Conservation (phyloP, 179 eudicot genomes). For the Beta macrorhiza region DNA sequence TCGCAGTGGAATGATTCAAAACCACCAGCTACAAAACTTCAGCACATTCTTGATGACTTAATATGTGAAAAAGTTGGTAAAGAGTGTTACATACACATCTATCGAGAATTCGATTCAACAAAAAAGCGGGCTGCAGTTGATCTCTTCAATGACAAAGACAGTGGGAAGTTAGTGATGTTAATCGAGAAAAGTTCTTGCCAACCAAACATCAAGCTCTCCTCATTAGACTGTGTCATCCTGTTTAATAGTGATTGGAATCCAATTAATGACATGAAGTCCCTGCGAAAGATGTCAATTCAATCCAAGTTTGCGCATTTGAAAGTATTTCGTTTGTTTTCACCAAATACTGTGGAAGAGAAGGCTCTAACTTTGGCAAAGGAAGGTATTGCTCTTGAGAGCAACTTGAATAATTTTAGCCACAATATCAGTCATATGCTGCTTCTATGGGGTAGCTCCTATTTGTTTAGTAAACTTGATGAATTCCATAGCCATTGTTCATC, state of each 20-base stretch:
- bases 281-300: conserved; percentile 50
- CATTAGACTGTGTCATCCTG: conserved; percentile 57
- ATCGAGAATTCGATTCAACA: conserved; percentile 23
- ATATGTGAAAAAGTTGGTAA: conserved; percentile 52
- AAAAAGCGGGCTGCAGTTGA: conserved; percentile 44
- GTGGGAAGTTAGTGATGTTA: conserved; percentile 48
- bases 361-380: conserved; percentile 50
- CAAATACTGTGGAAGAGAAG: conserved; percentile 62
- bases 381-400: conserved; percentile 41
- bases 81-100: conserved; percentile 52
- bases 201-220: conserved; percentile 47
- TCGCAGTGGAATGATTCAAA: conserved; percentile 27
- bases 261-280: conserved; percentile 46
- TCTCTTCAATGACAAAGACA: conserved; percentile 43
- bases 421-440: conserved; percentile 44
- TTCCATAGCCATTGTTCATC: conserved; percentile 33
- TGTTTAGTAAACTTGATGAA: conserved; percentile 49
- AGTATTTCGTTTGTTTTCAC: conserved; percentile 61
- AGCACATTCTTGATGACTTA: conserved; percentile 66
- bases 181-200: conserved; percentile 56
- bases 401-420: conserved; percentile 17
- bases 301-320: conserved; percentile 48
- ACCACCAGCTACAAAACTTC: conserved; percentile 15
- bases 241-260: conserved; percentile 72
- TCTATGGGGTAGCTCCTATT: conserved; percentile 52